Base-by-base conservation (phyloP, 495 filamentous ascomycete genomes). In the Neurospora tetrasperma region DNA sequence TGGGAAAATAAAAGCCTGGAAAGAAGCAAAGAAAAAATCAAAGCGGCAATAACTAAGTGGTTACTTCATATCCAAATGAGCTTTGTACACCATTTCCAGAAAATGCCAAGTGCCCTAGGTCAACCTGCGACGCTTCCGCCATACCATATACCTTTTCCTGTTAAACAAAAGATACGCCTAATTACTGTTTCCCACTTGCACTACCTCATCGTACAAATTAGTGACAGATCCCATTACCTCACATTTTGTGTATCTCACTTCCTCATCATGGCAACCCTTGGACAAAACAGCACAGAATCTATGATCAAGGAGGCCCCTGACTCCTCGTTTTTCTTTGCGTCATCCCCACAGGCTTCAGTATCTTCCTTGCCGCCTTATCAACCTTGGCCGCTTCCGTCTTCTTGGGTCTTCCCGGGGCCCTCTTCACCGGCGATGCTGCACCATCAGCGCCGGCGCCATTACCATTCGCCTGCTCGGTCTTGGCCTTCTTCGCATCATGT, bases 301-400 rank as follows among this genome's bases (percentile, higher is more conserved):
- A 8, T 72, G 46, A 72, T 27, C 83, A 79, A 12, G 78, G 80
- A 4, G 80, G 78, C 0, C 84, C 84, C 74, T 86, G 84, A 69
- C 83, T 85, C 71, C 84, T 77, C 11, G 83, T 86, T 77, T 82
- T 84, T 40, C 83, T 77, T 69, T 73, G 72, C 0, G 85, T 83
- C 54, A 75, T 78, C 0, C 84, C 83, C 9, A 82, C 80, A 12
- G 80, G 70, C 48, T 7, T n/a, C 70, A 39, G 2, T 18, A 66
- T 62, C 39, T 42, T 59, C 68, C 38, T 71, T n/a, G 68, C 69
- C 27, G n/a, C 70, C n/a, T 72, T 44, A 8, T 42, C 44, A 38
- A 59, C 38, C 46, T 71, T 71, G 16, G 54, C 42, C 40, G 42
- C 66, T 12, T 16, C 69, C 16, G n/a, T n/a, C 59, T 40, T 54